Evolutionary conservation across 1,284 basidiomycete species (phyloP).

Genomic region (Microbotryum scabiosae): DNA sequence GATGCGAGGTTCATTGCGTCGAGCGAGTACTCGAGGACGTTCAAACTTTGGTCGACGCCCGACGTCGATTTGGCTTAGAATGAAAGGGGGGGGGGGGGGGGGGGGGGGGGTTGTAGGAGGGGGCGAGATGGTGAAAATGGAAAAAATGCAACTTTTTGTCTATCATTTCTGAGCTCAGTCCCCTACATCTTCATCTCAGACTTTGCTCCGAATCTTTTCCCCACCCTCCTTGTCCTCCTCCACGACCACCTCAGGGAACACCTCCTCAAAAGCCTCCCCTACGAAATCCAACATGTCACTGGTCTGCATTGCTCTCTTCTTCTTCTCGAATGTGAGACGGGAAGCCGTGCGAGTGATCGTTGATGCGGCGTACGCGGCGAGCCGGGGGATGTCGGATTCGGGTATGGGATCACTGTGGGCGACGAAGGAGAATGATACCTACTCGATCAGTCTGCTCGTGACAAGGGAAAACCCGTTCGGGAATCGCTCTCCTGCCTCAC

Average conservation of each 20-base stretch:
- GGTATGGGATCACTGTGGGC: conserved; percentile 41
- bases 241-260: conserved; percentile 25
- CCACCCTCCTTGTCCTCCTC: conserved; percentile 3
- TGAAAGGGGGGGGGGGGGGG: neutral
- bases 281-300: conserved; percentile 60
- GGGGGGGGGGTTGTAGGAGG: neutral
- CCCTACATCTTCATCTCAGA: neutral
- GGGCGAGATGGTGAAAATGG: neutral
- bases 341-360: conserved; percentile 79
- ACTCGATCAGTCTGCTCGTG: no score
- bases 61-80: conserved; percentile 17
- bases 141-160: neutral
- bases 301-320: conserved; percentile 76
- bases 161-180: neutral
- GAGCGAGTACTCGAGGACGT: conserved; percentile 86
- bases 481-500: neutral
- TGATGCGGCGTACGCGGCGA: conserved; percentile 81
- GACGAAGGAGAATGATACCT: no score
- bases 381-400: conserved; percentile 57
- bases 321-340: conserved; percentile 60
- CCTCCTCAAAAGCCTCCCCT: conserved; percentile 39
- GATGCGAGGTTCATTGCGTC: conserved; percentile 78
- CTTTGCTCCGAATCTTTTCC: conserved; percentile 1
- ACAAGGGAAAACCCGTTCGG: neutral
- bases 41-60: conserved; percentile 65